phyloP scores from a whole-genome alignment of 1,139 yeast species.

The Diutina ranongensis region DNA sequence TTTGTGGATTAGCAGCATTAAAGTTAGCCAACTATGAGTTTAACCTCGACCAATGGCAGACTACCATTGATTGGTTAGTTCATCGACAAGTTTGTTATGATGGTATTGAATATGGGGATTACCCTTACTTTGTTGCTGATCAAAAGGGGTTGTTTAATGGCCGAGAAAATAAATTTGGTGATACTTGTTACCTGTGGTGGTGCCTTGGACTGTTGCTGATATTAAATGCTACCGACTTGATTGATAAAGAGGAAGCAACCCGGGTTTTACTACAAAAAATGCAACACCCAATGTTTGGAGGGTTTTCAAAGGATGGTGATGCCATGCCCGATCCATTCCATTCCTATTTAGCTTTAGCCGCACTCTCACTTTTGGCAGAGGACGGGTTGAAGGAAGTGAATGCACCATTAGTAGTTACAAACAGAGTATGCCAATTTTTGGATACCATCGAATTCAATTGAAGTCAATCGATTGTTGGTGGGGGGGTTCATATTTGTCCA shows the following conservation, averaged over 20 bases:
- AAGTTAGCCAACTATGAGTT: constrained; percentile 25
- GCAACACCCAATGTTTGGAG: constrained; percentile 63
- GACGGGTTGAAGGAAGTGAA: constrained; percentile 15
- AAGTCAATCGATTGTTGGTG: too few relatives aligned
- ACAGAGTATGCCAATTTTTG: not conserved
- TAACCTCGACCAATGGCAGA: constrained; percentile 17
- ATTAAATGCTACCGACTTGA: constrained; percentile 11
- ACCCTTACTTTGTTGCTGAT: constrained; percentile 21
- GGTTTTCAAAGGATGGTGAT: constrained; percentile 62
- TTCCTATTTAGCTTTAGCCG: constrained; percentile 48
- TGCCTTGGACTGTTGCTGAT: constrained; percentile 43
- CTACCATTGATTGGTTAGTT: constrained; percentile 45
- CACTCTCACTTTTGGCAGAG: constrained; percentile 31
- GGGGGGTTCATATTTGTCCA: too few relatives aligned
- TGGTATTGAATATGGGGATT: constrained; percentile 13
- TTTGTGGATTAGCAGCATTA: constrained; percentile 69
- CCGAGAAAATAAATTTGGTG: constrained; percentile 71
- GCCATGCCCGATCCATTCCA: constrained; percentile 63
- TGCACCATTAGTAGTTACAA: constrained; percentile 18
- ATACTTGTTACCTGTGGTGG: constrained; percentile 94
- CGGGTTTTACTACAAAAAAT: constrained; percentile 45
- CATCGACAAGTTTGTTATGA: constrained; percentile 49
- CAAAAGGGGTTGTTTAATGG: constrained; percentile 47
- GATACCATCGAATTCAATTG: not conserved
- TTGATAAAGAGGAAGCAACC: constrained; percentile 26